Base-by-base conservation (phyloP, 2,329 filamentous ascomycete genomes). In the Lachnellula subtilissima region DNA sequence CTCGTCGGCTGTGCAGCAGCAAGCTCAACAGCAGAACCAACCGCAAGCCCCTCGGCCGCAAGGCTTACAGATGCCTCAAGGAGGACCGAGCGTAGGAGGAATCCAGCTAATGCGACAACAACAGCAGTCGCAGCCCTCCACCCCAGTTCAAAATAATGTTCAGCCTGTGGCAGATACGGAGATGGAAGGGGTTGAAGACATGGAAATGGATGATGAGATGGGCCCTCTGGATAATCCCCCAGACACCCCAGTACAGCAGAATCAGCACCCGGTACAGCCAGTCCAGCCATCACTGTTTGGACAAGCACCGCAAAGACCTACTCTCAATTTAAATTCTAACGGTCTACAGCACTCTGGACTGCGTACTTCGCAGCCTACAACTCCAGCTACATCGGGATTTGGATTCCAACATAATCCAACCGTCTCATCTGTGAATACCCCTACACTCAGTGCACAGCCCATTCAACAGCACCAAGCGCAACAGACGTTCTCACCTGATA, bases 391-490 rank as follows among this genome's bases (percentile, higher is more conserved):
- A 25, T 83, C 87, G 48, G 85, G 81, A 65, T 91, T 93, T 67
- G 86, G 86, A 50, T 85, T 96, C 63, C 88, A 91, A 70, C 91
- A 96, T 71, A 97, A 97, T 71, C 93, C 93, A 15, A 97, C 92
- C 1, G 93, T 97, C 17, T 99, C 94, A 3, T 97, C 92, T 3
- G 93, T 97, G 54, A 97, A 97, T 72, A 97, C 93, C 0, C 93
- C 93, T 0, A 96, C 92, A 0, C 80, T 97, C 56, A 88, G 88
- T 57, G 90, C 90, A 1, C 87, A 91, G 62, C 77, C 85, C 59
- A 80, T 78, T 51, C 77, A 80, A 55, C 80, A 83, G 43, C 81
- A 77, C 57, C 80, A 47, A 45, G 11, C 82, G 42, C 81, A 77
- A 37, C 63, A 64, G 23, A 62, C 61, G 28, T 69, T 71, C 53